These are phyloP conservation scores for Taxillus chinensis DNA, from an alignment of 164 flowering plant species.

Conservation along the genomic window DNA sequence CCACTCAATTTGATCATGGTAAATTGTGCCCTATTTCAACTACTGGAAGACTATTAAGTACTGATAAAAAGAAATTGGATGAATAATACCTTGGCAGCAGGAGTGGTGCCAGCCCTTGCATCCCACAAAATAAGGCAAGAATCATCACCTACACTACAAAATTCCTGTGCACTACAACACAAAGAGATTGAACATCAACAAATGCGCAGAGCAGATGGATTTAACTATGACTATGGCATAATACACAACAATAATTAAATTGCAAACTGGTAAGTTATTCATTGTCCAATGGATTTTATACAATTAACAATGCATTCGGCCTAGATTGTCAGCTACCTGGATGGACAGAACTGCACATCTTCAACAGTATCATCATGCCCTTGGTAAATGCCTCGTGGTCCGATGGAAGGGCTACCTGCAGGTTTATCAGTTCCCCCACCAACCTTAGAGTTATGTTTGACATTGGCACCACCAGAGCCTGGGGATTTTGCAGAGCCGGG, in stretches of 20 bases:
- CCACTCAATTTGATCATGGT: neutral
- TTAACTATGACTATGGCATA: too few species aligned
- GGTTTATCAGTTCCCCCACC: constrained; percentile 38
- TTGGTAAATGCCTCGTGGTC: constrained; percentile 67
- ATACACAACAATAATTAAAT: too few species aligned
- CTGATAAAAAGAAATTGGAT: neutral
- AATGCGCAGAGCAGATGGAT: neutral
- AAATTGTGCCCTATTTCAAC: neutral
- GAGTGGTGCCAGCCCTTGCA: constrained; percentile 3
- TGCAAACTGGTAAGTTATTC: too few species aligned
- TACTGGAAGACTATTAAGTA: neutral
- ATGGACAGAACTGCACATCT: constrained; percentile 95
- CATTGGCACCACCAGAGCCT: constrained; percentile 42
- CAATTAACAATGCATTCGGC: too few species aligned
- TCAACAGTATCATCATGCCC: constrained; percentile 97
- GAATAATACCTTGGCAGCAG: neutral
- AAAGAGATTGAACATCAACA: neutral
- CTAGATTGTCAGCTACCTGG: constrained; percentile 45
- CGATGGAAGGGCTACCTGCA: constrained; percentile 45
- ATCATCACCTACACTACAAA: constrained; percentile 5
- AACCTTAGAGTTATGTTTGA: constrained; percentile 35
- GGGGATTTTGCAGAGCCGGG: constrained; percentile 39
- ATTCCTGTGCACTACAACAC: constrained; percentile 5
- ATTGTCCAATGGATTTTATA: too few species aligned
- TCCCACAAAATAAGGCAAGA: constrained; percentile 5